These are phyloP conservation scores for Raddia guianensis DNA, from an alignment of 176 grass and related monocot genomes.

Conservation along the genomic window DNA sequence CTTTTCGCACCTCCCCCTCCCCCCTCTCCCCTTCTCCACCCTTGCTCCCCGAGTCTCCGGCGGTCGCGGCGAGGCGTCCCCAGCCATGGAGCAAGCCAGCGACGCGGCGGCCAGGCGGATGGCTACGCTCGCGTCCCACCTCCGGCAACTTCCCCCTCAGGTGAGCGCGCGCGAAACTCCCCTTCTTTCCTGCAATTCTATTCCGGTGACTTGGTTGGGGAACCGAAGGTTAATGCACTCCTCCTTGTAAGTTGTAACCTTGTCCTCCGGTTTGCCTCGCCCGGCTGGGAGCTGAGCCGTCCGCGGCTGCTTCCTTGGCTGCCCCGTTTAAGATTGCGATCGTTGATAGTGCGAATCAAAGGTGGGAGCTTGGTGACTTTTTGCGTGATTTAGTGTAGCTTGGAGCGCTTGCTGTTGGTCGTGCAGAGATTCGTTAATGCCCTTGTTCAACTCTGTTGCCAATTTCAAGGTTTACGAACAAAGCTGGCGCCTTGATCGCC, in stretches of 20 bases:
- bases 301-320: background rate
- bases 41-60: background rate
- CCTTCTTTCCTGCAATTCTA: background rate
- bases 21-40: background rate
- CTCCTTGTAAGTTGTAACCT: background rate
- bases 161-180: slow-evolving; percentile 22
- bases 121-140: slow-evolving; percentile 63
- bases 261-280: background rate
- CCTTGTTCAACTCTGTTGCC: background rate
- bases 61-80: background rate
- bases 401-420: background rate
- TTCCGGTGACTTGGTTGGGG: background rate
- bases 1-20: background rate
- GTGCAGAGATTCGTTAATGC: background rate
- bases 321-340: background rate
- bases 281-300: background rate
- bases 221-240: background rate
- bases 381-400: background rate
- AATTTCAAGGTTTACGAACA: background rate
- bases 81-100: slow-evolving; percentile 44
- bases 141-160: slow-evolving; percentile 49
- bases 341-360: background rate
- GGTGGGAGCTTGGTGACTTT: background rate
- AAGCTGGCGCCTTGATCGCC: slow-evolving; percentile 19
- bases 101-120: slow-evolving; percentile 54